Percentiles rank a stretch among this genome's conserved stretches.
phyloP scores from a whole-genome alignment of 129 eudicot species.

The Centrapalus pauciflorus region DNA sequence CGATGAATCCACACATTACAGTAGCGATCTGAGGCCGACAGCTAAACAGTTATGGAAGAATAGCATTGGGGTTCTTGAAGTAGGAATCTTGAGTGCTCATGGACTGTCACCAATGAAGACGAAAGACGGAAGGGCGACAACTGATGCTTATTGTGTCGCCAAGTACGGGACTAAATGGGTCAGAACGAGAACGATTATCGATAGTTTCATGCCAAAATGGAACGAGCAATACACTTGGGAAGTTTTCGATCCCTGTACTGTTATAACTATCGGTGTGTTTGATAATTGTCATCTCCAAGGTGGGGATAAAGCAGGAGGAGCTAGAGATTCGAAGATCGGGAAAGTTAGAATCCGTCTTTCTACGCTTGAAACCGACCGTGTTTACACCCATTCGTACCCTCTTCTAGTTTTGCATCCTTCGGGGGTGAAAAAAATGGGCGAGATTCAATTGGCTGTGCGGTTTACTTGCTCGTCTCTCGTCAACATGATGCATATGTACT shows the following conservation, averaged over 20 bases:
- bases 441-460: constrained; percentile 44
- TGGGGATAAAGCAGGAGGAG: constrained; percentile 25
- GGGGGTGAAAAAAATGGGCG: constrained; percentile 56
- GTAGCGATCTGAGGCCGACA: constrained; percentile 41
- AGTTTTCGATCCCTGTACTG: constrained; percentile 57
- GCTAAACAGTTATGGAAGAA: constrained; percentile 40
- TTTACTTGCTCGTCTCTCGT: constrained; percentile 37
- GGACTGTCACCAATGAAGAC: constrained; percentile 39
- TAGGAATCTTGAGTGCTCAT: constrained; percentile 35
- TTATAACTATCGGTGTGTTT: constrained; percentile 47
- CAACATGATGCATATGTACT: constrained; percentile 41
- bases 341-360: constrained; percentile 52
- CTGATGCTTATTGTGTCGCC: constrained; percentile 55
- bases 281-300: constrained; percentile 42
- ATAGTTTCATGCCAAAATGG: constrained; percentile 46
- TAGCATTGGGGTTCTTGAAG: constrained; percentile 37
- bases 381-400: constrained; percentile 54
- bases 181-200: constrained; percentile 42
- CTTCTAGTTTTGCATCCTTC: constrained; percentile 43
- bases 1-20: constrained; percentile 42
- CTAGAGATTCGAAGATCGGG: constrained; percentile 40
- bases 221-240: constrained; percentile 67
- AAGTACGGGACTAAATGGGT: constrained; percentile 57
- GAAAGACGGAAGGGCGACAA: constrained; percentile 31
- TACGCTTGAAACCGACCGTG: constrained; percentile 40